Evolutionary conservation across 2,329 filamentous ascomycete genomes (phyloP).

Genomic region (Incumbomyces delicatus): DNA sequence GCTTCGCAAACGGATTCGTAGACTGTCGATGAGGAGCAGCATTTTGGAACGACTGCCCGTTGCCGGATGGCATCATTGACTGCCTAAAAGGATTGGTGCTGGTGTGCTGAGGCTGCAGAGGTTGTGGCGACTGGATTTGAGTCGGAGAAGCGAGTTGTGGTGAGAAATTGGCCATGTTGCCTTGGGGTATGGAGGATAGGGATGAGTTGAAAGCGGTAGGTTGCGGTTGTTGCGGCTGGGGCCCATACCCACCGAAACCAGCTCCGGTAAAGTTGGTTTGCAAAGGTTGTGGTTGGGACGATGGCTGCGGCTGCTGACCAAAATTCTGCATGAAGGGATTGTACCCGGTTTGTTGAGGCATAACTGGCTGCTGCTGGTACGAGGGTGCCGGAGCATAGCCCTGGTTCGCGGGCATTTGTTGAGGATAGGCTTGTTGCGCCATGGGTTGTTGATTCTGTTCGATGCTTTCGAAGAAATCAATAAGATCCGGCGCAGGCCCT

Average conservation of each 20-base stretch:
- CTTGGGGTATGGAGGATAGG: constrained; percentile 40
- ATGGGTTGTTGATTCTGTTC: constrained; percentile 76
- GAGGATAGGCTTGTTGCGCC: constrained; percentile 37
- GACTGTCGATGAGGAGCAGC: constrained; percentile 50
- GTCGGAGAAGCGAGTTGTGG: constrained; percentile 29
- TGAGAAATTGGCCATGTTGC: constrained; percentile 37
- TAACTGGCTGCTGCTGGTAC: constrained; percentile 17
- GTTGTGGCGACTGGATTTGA: constrained; percentile 23
- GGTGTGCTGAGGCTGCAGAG: constrained; percentile 41
- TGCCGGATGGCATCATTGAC: constrained; percentile 60
- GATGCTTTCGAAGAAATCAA: constrained; percentile 91
- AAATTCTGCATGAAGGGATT: constrained; percentile 20
- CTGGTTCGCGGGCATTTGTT: constrained; percentile 20
- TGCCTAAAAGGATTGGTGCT: constrained; percentile 89
- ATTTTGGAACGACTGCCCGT: constrained; percentile 30
- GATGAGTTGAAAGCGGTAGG: constrained; percentile 30
- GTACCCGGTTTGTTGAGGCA: constrained; percentile 23
- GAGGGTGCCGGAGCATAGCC: constrained; percentile 12
- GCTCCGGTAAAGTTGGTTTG: constrained; percentile 60
- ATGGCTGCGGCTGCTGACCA: constrained; percentile 17
- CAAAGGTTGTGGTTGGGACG: constrained; percentile 35
- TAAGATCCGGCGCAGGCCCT: constrained; percentile 56
- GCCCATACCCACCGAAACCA: constrained; percentile 73
- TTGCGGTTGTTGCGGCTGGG: constrained; percentile 50
- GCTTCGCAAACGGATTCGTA: constrained; percentile 81